A percentile compares a stretch with the other conserved stretches of the same genome.
These are phyloP conservation scores for Pinus tabuliformis DNA, from an alignment of 75 land plant genomes.

Conservation along the genomic window DNA sequence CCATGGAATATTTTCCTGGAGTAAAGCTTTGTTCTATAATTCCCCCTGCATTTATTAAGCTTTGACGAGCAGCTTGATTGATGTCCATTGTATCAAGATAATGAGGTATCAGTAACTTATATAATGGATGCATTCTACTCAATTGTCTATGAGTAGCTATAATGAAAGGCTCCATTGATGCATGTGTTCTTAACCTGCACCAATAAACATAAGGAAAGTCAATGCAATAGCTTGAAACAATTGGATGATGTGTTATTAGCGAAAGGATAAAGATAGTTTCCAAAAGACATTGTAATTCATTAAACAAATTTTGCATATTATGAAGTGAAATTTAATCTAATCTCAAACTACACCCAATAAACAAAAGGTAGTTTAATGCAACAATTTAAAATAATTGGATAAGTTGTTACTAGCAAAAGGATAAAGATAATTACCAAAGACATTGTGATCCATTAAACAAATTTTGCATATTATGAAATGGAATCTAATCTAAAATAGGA, in stretches of 20 bases:
- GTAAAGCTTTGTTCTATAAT: conserved; percentile 77
- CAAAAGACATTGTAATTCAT: no score
- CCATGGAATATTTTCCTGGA: conserved; percentile 55
- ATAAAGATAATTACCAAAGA: no score
- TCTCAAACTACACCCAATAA: conserved; percentile 28
- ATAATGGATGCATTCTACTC: conserved; percentile 66
- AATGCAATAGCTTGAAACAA: no score
- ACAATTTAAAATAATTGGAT: no score
- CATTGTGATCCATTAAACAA: no score
- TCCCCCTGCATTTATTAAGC: conserved; percentile 70
- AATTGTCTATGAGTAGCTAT: conserved; percentile 70
- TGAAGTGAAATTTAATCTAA: no score
- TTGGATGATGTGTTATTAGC: no score
- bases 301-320: no score
- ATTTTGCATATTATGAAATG: no score
- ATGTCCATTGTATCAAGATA: conserved; percentile 79
- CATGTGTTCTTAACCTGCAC: conserved; percentile 56
- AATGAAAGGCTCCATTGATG: conserved; percentile 63
- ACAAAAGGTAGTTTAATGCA: background rate
- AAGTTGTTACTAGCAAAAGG: no score
- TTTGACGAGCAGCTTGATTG: conserved; percentile 62
- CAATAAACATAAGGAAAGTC: background rate
- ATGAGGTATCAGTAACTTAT: conserved; percentile 66
- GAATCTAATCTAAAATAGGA: no score
- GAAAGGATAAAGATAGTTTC: no score